phyloP scores from a whole-genome alignment of 2,329 filamentous ascomycete species.

The Monilinia fructigena region DNA sequence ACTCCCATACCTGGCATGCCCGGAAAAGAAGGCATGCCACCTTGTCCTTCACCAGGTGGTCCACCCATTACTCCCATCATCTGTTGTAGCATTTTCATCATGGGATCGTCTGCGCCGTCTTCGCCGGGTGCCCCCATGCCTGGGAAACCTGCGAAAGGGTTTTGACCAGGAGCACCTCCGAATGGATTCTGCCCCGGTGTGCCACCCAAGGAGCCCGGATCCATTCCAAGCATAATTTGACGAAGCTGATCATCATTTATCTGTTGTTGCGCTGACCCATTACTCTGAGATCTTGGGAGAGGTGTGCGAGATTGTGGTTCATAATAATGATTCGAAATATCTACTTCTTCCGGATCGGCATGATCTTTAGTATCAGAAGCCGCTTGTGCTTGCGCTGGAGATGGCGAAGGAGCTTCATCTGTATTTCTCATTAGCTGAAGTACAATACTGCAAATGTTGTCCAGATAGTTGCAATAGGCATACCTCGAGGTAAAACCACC shows the following conservation, averaged over 20 bases:
- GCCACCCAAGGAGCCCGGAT: slow-evolving; percentile 41
- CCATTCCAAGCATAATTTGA: slow-evolving; percentile 63
- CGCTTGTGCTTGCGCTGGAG: slow-evolving; percentile 27
- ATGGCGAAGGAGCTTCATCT: slow-evolving; percentile 42
- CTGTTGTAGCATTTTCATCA: slow-evolving; percentile 74
- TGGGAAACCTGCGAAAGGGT: slow-evolving; percentile 29
- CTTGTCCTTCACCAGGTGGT: slow-evolving; percentile 38
- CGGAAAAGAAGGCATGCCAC: slow-evolving; percentile 40
- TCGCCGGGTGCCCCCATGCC: slow-evolving; percentile 33
- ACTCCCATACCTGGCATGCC: slow-evolving; percentile 42
- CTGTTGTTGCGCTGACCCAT: slow-evolving; percentile 31
- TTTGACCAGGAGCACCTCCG: slow-evolving; percentile 28
- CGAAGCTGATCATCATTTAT: slow-evolving; percentile 60
- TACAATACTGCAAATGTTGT: not conserved
- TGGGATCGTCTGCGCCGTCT: slow-evolving; percentile 54
- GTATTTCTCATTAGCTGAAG: slow-evolving; percentile 19
- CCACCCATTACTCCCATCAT: slow-evolving; percentile 57
- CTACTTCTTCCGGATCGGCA: slow-evolving; percentile 70
- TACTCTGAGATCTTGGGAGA: slow-evolving; percentile 40
- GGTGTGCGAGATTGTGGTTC: slow-evolving; percentile 49
- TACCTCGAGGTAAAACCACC: slow-evolving; percentile 53
- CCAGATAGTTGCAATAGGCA: not conserved
- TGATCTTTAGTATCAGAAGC: not conserved
- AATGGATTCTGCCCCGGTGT: slow-evolving; percentile 39
- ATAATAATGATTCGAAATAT: slow-evolving; percentile 73